Conservation (phyloP, 2,329 filamentous ascomycete species). For the Claviceps monticola region DNA sequence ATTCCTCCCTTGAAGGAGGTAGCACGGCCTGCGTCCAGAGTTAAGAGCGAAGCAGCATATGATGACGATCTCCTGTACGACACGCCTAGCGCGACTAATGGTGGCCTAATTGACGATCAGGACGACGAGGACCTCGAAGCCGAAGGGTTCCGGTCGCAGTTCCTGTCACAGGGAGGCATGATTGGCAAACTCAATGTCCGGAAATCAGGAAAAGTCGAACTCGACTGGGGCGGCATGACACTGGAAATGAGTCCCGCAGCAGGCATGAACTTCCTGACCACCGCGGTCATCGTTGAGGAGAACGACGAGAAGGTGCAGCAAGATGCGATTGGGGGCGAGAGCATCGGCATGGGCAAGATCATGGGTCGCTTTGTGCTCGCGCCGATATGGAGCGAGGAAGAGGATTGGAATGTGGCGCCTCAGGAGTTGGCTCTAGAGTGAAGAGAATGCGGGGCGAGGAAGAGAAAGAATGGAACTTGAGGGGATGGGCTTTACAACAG, state of each 20-base stretch:
- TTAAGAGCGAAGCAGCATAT: conserved; percentile 29
- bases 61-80: conserved; percentile 24
- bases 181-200: conserved; percentile 47
- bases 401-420: conserved; percentile 36
- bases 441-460: not conserved
- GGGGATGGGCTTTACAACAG: too few species aligned
- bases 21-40: conserved; percentile 14
- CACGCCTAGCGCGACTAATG: conserved; percentile 4
- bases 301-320: conserved; percentile 35
- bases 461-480: too few species aligned
- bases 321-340: conserved; percentile 31
- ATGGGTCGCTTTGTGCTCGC: conserved; percentile 48
- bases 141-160: conserved; percentile 23
- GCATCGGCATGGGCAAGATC: conserved; percentile 48
- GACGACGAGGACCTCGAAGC: conserved; percentile 20
- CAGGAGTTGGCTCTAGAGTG: conserved; percentile 16
- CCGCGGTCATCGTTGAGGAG: conserved; percentile 45
- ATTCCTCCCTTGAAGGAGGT: conserved; percentile 38
- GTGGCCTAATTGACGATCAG: conserved; percentile 11
- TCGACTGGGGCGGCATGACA: conserved; percentile 47
- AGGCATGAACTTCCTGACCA: conserved; percentile 42
- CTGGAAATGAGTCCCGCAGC: conserved; percentile 38
- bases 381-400: conserved; percentile 43
- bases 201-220: conserved; percentile 46
- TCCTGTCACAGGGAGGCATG: conserved; percentile 38